Evolutionary conservation across 2,329 filamentous ascomycete genomes (phyloP).

Genomic region (Aureobasidium sp.): DNA sequence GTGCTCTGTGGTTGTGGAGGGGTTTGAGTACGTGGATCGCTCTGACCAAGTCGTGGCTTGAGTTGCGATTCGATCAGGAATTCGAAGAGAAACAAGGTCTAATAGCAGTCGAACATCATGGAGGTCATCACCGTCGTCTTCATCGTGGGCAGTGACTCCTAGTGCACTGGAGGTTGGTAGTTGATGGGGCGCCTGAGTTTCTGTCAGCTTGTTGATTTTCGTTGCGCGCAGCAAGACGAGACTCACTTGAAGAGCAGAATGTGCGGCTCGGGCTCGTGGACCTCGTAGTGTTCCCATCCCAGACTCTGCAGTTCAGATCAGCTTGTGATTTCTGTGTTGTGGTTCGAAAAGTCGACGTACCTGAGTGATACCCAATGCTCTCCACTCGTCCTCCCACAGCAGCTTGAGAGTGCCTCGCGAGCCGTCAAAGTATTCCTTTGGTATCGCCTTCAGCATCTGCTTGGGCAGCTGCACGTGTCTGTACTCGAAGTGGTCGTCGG

Average conservation of each 20-base stretch:
- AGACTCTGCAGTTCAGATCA: conserved; percentile 59
- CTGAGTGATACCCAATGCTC: conserved; percentile 93
- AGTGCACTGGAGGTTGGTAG: conserved; percentile 61
- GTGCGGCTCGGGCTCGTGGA: conserved; percentile 96
- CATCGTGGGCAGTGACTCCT: conserved; percentile 12
- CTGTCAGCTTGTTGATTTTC: neutral
- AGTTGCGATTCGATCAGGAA: neutral
- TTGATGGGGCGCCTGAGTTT: conserved; percentile 67
- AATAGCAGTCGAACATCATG: conserved; percentile 5
- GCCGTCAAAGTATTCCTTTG: conserved; percentile 86
- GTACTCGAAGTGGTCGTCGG: conserved; percentile 89
- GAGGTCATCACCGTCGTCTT: conserved; percentile 12
- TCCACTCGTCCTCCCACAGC: conserved; percentile 98
- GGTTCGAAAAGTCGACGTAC: conserved; percentile 43
- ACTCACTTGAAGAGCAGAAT: conserved; percentile 97
- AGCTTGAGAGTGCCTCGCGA: conserved; percentile 89
- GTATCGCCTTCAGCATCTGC: conserved; percentile 95
- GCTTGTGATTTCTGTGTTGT: neutral
- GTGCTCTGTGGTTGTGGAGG: neutral
- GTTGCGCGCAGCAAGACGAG: neutral
- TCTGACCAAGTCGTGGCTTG: neutral
- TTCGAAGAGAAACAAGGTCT: neutral
- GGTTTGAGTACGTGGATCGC: neutral
- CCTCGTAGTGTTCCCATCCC: conserved; percentile 98
- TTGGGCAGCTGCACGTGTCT: conserved; percentile 96